A percentile compares a stretch with the other conserved stretches of the same genome.
phyloP scores from a whole-genome alignment of 2,329 filamentous ascomycete genomes.

The Penicillium nordicum region DNA sequence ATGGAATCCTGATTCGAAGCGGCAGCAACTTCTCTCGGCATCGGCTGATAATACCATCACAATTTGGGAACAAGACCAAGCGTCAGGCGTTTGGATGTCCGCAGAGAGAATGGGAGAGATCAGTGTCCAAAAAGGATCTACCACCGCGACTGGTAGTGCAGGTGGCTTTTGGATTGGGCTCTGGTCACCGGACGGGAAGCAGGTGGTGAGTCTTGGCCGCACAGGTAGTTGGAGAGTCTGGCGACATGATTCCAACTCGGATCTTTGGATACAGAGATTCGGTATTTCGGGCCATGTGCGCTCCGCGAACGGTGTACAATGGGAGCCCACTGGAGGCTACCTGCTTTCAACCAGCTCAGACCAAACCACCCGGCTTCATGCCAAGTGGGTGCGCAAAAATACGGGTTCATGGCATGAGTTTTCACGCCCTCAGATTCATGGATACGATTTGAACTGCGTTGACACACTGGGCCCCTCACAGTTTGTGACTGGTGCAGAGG shows the following conservation, averaged over 20 bases:
- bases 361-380: conserved; percentile 87
- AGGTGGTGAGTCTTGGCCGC: conserved; percentile 77
- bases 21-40: conserved; percentile 74
- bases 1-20: conserved; percentile 61
- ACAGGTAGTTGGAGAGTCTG: conserved; percentile 93
- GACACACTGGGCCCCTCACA: conserved; percentile 67
- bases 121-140: conserved; percentile 90
- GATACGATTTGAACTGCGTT: conserved; percentile 95
- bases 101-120: conserved; percentile 85
- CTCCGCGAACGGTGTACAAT: conserved; percentile 76
- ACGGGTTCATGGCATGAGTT: conserved; percentile 85
- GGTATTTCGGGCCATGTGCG: conserved; percentile 81
- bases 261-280: conserved; percentile 72
- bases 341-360: conserved; percentile 85
- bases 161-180: conserved; percentile 96
- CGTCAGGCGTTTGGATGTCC: conserved; percentile 89
- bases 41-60: conserved; percentile 94
- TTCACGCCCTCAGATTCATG: conserved; percentile 92
- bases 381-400: conserved; percentile 63
- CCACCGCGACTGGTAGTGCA: conserved; percentile 90
- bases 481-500: conserved; percentile 93
- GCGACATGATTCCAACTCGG: conserved; percentile 59
- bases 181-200: conserved; percentile 75
- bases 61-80: conserved; percentile 82
- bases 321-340: conserved; percentile 78